Evolutionary conservation across 1,139 yeast species (phyloP).

Genomic region (Geotrichum histeridarum): DNA sequence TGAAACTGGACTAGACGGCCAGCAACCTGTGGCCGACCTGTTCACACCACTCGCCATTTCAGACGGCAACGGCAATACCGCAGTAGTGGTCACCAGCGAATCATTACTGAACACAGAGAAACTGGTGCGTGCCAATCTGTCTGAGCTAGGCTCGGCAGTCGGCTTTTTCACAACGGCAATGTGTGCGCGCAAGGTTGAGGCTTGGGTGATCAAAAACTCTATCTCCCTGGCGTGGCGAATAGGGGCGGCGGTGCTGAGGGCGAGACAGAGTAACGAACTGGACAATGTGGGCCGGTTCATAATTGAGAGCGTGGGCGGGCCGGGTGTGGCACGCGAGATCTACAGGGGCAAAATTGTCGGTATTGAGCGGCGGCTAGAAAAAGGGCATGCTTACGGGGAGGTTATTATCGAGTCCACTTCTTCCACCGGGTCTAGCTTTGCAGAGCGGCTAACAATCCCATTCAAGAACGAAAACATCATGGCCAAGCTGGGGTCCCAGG

Average conservation of each 20-base stretch:
- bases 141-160: slow-evolving; percentile 42
- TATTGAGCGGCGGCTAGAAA: slow-evolving; percentile 41
- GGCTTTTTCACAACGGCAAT: slow-evolving; percentile 42
- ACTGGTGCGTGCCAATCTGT: slow-evolving; percentile 41
- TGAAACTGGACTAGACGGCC: slow-evolving; percentile 22
- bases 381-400: slow-evolving; percentile 48
- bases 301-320: slow-evolving; percentile 41
- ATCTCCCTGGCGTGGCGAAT: slow-evolving; percentile 47
- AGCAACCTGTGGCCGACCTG: slow-evolving; percentile 23
- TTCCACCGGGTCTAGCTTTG: slow-evolving; percentile 16
- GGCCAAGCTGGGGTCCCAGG: slow-evolving; percentile 32
- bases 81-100: slow-evolving; percentile 39
- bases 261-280: slow-evolving; percentile 39
- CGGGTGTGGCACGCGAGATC: slow-evolving; percentile 37
- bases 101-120: slow-evolving; percentile 39
- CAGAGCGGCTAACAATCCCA: slow-evolving; percentile 37
- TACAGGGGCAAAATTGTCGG: slow-evolving; percentile 45
- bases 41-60: slow-evolving; percentile 41
- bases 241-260: slow-evolving; percentile 43
- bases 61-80: slow-evolving; percentile 46
- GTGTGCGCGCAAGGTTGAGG: slow-evolving; percentile 29
- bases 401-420: slow-evolving; percentile 39
- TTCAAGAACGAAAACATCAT: slow-evolving; percentile 47
- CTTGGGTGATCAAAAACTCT: slow-evolving; percentile 26
- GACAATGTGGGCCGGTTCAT: slow-evolving; percentile 39